Conservation (phyloP, 176 grass and related monocot genomes). For the Coix lacrymajobi region DNA sequence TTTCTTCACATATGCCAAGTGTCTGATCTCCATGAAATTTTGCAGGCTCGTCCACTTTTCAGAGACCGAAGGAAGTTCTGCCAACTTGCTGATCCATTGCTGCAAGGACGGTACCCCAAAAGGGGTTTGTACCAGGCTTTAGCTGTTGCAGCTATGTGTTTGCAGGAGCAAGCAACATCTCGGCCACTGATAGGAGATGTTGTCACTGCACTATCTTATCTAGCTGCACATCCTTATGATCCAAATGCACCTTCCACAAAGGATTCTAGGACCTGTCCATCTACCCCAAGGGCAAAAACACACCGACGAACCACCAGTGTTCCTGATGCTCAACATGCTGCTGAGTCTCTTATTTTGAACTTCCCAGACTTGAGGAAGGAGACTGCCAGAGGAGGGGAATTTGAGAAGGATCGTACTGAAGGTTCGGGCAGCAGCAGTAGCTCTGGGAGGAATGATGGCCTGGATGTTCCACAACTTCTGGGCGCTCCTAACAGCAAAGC, state of each 20-base stretch:
- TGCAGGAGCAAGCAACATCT: constrained; percentile 79
- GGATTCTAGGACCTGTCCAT: constrained; percentile 54
- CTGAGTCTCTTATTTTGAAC: constrained; percentile 47
- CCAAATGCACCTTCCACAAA: constrained; percentile 45
- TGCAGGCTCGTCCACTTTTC: constrained; percentile 89
- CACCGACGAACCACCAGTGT: constrained; percentile 56
- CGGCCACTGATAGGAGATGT: constrained; percentile 91
- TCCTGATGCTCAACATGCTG: constrained; percentile 43
- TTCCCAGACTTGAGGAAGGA: constrained; percentile 58
- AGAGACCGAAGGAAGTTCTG: constrained; percentile 88
- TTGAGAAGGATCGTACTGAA: constrained; percentile 40
- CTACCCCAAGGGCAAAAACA: constrained; percentile 49
- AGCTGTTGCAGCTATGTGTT: constrained; percentile 95
- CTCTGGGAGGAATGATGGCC: constrained; percentile 61
- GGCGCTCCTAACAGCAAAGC: constrained; percentile 21
- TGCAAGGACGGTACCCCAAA: constrained; percentile 64
- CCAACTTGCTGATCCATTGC: constrained; percentile 75
- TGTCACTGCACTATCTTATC: constrained; percentile 88
- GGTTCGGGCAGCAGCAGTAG: constrained; percentile 52
- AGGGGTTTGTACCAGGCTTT: constrained; percentile 93
- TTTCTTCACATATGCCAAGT: constrained; percentile 13
- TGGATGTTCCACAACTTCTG: constrained; percentile 48
- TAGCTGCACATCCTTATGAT: constrained; percentile 76
- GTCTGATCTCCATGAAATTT: constrained; percentile 32
- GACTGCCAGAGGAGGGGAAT: constrained; percentile 26